These are phyloP conservation scores for Streptanthus diversifolius DNA, from an alignment of 345 rosid genomes.

Conservation along the genomic window DNA sequence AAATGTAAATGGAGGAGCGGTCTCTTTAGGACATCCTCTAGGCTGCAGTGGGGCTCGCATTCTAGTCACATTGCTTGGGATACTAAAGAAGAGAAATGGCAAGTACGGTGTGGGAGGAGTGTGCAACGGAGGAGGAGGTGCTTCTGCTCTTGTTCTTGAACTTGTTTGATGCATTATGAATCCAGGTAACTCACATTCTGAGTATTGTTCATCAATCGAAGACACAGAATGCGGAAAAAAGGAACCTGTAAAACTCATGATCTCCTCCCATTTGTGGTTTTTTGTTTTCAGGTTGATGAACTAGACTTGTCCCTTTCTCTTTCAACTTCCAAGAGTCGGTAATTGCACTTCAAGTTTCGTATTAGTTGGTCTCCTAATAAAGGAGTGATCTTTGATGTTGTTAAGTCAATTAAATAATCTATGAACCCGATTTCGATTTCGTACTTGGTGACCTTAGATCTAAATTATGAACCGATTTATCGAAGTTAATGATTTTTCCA, in stretches of 20 bases:
- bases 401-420: slow-evolving; percentile 7
- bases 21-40: slow-evolving; percentile 91
- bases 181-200: slow-evolving; percentile 12
- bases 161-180: slow-evolving; percentile 41
- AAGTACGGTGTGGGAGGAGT: slow-evolving; percentile 87
- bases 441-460: background rate
- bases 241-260: background rate
- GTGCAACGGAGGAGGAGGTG: slow-evolving; percentile 99
- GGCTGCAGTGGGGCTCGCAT: slow-evolving; percentile 99
- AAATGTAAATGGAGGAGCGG: slow-evolving; percentile 95
- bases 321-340: background rate
- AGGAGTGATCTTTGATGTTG: slow-evolving; percentile 27
- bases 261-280: background rate
- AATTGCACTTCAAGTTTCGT: background rate
- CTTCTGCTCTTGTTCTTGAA: slow-evolving; percentile 85
- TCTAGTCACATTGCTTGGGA: slow-evolving; percentile 90
- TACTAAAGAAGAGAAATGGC: slow-evolving; percentile 69
- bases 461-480: background rate
- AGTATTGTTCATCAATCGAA: background rate
- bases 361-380: slow-evolving; percentile 22
- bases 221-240: background rate
- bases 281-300: slow-evolving; percentile 8
- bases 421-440: background rate
- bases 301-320: background rate
- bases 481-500: background rate